A percentile compares a stretch with the other conserved stretches of the same genome.
Conservation (phyloP, 441 rosid genomes). For the Breynia disticha region DNA sequence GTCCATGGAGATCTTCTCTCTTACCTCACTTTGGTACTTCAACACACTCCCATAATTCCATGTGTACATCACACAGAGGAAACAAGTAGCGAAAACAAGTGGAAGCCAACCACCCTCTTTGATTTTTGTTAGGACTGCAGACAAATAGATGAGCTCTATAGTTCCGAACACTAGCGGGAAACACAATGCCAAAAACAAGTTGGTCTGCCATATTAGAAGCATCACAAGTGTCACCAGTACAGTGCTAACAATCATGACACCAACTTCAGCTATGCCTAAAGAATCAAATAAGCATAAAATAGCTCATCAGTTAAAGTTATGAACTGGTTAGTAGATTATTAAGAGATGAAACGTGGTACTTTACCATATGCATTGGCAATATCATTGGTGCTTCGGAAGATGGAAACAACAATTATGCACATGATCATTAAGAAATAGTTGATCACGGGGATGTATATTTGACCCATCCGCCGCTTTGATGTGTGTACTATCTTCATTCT, state of each 20-base stretch:
- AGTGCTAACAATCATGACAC: slow-evolving; percentile 89
- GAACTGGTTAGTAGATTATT: not conserved
- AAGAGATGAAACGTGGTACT: slow-evolving; percentile 14
- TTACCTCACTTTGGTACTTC: slow-evolving; percentile 83
- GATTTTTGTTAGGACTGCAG: slow-evolving; percentile 72
- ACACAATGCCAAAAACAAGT: slow-evolving; percentile 56
- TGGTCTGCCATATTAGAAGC: slow-evolving; percentile 93
- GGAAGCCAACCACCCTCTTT: slow-evolving; percentile 93
- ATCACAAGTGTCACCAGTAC: slow-evolving; percentile 80
- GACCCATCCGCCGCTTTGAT: slow-evolving; percentile 77
- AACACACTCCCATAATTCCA: slow-evolving; percentile 96
- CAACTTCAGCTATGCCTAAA: slow-evolving; percentile 96
- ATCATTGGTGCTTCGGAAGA: slow-evolving; percentile 76
- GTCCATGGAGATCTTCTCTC: slow-evolving; percentile 84
- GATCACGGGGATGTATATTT: slow-evolving; percentile 80
- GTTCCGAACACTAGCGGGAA: slow-evolving; percentile 75
- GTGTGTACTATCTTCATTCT: slow-evolving; percentile 92
- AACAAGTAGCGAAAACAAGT: slow-evolving; percentile 58
- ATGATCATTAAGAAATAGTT: slow-evolving; percentile 89
- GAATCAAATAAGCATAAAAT: slow-evolving; percentile 4
- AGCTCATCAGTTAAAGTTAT: not conserved
- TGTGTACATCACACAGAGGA: slow-evolving; percentile 71
- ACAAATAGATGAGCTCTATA: slow-evolving; percentile 65
- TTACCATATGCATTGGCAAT: slow-evolving; percentile 95
- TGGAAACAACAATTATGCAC: slow-evolving; percentile 78